phyloP scores from a whole-genome alignment of 768 basidiomycete genomes.

The Hemileccinum impolitum region DNA sequence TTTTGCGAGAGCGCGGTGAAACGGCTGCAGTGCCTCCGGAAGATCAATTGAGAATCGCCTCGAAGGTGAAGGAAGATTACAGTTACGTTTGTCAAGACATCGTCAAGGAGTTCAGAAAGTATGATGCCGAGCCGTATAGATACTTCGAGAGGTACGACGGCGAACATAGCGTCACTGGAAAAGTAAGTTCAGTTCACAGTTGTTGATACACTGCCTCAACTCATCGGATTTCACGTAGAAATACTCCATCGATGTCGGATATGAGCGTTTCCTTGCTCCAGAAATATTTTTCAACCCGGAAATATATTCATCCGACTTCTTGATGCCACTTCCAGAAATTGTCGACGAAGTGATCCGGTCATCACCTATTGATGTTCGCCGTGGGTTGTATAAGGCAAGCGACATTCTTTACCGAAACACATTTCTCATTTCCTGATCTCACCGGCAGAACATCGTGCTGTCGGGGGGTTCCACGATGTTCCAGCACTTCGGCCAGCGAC shows the following conservation, averaged over 20 bases:
- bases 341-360: slow-evolving; percentile 95
- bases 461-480: slow-evolving; percentile 99
- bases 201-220: not conserved
- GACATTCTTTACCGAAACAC: not conserved
- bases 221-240: slow-evolving; percentile 49
- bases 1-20: slow-evolving; percentile 95
- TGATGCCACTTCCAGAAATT: slow-evolving; percentile 93
- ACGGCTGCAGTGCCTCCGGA: slow-evolving; percentile 88
- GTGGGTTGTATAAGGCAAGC: slow-evolving; percentile 89
- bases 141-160: slow-evolving; percentile 93
- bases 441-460: slow-evolving; percentile 86
- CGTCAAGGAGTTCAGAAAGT: slow-evolving; percentile 98
- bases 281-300: slow-evolving; percentile 99
- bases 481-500: slow-evolving; percentile 94
- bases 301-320: slow-evolving; percentile 95
- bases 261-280: slow-evolving; percentile 97
- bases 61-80: slow-evolving; percentile 96
- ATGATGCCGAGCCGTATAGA: slow-evolving; percentile 94
- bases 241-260: slow-evolving; percentile 93
- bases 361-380: slow-evolving; percentile 94
- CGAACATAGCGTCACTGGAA: slow-evolving; percentile 88
- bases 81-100: slow-evolving; percentile 99
- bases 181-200: slow-evolving; percentile 51
- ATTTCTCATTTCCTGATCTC: not conserved
- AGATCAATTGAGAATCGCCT: slow-evolving; percentile 87